A percentile compares a stretch with the other conserved stretches of the same genome.
phyloP scores from a whole-genome alignment of 192 early-diverging fungal species.

The Rhizoclosmatium globosum region DNA sequence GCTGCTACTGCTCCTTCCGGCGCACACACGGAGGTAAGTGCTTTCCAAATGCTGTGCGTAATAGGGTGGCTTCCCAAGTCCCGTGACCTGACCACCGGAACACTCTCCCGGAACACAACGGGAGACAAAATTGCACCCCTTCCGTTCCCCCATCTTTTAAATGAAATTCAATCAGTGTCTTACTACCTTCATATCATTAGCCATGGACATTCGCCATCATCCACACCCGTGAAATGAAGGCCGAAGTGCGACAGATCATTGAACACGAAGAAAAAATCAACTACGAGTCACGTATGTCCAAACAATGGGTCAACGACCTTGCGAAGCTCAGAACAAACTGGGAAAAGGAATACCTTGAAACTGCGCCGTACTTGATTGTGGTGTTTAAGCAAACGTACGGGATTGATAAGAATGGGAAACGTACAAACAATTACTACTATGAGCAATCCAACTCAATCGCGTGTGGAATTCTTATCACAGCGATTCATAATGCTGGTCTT shows the following conservation, averaged over 20 bases:
- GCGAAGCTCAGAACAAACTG: constrained; percentile 15
- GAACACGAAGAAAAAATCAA: constrained; percentile 31
- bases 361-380: constrained; percentile 18
- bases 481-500: constrained; percentile 13
- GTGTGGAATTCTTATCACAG: constrained; percentile 20
- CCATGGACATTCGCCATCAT: constrained; percentile 31
- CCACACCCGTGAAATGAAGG: constrained; percentile 6
- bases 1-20: constrained; percentile 28
- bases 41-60: no score
- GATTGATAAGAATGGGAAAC: constrained; percentile 17
- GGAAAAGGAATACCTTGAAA: constrained; percentile 21
- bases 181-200: neutral
- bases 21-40: constrained; percentile 6
- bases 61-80: no score
- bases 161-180: no score
- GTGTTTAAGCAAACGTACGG: constrained; percentile 28
- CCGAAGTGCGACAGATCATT: constrained; percentile 18
- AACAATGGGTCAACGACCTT: constrained; percentile 22
- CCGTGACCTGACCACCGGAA: no score
- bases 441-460: constrained; percentile 18
- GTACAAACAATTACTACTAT: constrained; percentile 29
- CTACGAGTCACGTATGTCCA: constrained; percentile 20
- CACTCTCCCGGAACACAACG: no score
- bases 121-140: no score
- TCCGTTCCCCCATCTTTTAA: no score